These are phyloP conservation scores for Suillus sp. DNA, from an alignment of 768 basidiomycete species.

Conservation along the genomic window DNA sequence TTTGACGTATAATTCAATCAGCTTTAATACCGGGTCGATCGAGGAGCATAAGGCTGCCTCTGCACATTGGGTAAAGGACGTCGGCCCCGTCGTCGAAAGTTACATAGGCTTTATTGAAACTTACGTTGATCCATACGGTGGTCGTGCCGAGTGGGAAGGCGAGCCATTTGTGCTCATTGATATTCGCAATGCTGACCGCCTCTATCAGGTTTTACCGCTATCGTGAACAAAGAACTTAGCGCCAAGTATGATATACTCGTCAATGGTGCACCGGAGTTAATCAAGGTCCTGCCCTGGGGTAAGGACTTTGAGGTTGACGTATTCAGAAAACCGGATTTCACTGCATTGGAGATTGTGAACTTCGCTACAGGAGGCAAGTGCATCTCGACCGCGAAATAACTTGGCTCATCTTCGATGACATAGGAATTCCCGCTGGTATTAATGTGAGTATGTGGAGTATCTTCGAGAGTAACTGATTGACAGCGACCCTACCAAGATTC, in stretches of 20 bases:
- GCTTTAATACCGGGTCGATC: slow-evolving; percentile 79
- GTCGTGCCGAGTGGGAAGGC: slow-evolving; percentile 95
- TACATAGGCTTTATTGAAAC: slow-evolving; percentile 89
- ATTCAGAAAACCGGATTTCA: slow-evolving; percentile 88
- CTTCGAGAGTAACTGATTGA: not conserved
- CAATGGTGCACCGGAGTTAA: slow-evolving; percentile 71
- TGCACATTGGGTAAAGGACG: slow-evolving; percentile 81
- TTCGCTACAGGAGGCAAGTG: slow-evolving; percentile 80
- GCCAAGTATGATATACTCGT: slow-evolving; percentile 82
- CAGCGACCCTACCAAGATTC: slow-evolving; percentile 48
- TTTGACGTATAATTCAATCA: slow-evolving; percentile 1
- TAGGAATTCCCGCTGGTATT: slow-evolving; percentile 85
- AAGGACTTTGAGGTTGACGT: slow-evolving; percentile 63
- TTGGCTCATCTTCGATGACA: not conserved
- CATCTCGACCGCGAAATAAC: not conserved
- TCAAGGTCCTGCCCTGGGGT: slow-evolving; percentile 86
- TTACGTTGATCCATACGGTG: slow-evolving; percentile 87
- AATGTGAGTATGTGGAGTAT: slow-evolving; percentile 50
- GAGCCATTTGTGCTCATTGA: slow-evolving; percentile 10
- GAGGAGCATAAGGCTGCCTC: slow-evolving; percentile 80
- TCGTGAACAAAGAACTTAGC: slow-evolving; percentile 82
- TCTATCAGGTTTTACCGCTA: slow-evolving; percentile 77
- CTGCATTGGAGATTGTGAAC: slow-evolving; percentile 77
- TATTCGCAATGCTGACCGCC: not conserved
- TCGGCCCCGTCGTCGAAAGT: slow-evolving; percentile 85